Evolutionary conservation across 805 yeast genomes (phyloP), one percentile per base, ranked within the genome.

Genomic region (Candida hungchunana): DNA sequence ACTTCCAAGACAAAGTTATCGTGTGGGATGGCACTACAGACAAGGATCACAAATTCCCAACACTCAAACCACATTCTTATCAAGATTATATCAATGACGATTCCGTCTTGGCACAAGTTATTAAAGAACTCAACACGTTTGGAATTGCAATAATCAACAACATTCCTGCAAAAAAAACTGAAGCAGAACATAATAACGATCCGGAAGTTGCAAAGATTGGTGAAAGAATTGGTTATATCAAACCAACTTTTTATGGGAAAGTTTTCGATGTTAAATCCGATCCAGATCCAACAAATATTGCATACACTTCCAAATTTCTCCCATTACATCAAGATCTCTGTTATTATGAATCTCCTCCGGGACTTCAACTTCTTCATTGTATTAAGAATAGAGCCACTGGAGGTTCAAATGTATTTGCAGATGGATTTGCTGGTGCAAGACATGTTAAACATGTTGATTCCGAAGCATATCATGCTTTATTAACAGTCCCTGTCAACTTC

Each of bases 281-380:
- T 4, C 67, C 71, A 4, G 63, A 66, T 36, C 82, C 88, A 10
- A 73, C 69, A 37, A 81, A 83, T 46, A 78, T 83, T 33, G 89
- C 89, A 5, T 75, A 80, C 50, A 79, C 93, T 5, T 66, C 70
- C 32, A 67, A 66, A 7, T 73, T 73, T 46, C 65, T 84, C 26
- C 88, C 88, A 3, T 63, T 83, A 32, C 94, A 83, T 49, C 83
- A 81, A 82, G 93, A 84, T 51, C 64, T 83, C 18, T 66, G 78
- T 30, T 83, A 82, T 59, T 77, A 82, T 51, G 89, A 83, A 54
- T 76, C 87, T 9, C 89, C 89, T 3, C 94, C 94, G 2, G 90
- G 90, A 1, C 60, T 83, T 29, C 89, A 83, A 56, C 55, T 81
- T 26, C 64, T 83, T 29, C 93, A 83, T 47, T 68, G 74, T 35